Percentiles rank a stretch among this genome's conserved stretches.
Conservation (phyloP, 371 early-diverging fungal species). For the Haplosporangium sp. region DNA sequence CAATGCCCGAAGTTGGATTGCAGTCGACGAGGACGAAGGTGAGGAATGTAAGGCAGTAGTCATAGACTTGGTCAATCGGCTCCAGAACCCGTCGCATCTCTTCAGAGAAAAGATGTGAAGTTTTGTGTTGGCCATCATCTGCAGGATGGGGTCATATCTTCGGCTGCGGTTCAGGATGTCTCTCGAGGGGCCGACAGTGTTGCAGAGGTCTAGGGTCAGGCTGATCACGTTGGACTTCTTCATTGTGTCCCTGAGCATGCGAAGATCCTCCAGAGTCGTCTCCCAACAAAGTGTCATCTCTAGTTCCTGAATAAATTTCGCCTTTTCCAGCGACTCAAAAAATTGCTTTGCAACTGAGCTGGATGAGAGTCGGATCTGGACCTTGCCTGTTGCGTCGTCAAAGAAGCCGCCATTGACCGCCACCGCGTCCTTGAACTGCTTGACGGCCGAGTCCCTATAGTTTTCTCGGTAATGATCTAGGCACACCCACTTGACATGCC, state of each 20-base stretch:
- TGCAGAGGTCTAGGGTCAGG: slow-evolving; percentile 23
- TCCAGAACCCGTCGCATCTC: slow-evolving; percentile 40
- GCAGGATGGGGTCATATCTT: slow-evolving; percentile 37
- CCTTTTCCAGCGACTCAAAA: slow-evolving; percentile 25
- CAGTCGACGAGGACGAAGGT: slow-evolving; percentile 1
- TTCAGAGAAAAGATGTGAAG: slow-evolving; percentile 16
- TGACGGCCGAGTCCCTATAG: slow-evolving; percentile 18
- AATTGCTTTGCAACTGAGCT: slow-evolving; percentile 24
- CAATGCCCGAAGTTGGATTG: slow-evolving; percentile 13
- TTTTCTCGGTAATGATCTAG: slow-evolving; percentile 41
- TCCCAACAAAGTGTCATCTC: slow-evolving; percentile 29
- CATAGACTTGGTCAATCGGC: slow-evolving; percentile 15
- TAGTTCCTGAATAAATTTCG: slow-evolving; percentile 34
- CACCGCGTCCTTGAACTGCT: slow-evolving; percentile 21
- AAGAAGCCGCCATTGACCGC: slow-evolving; percentile 20
- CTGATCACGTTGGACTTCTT: slow-evolving; percentile 22
- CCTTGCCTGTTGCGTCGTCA: slow-evolving; percentile 24
- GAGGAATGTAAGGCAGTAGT: background rate
- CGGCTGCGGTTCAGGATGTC: slow-evolving; percentile 27
- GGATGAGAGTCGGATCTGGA: slow-evolving; percentile 15
- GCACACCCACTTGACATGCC: slow-evolving; percentile 53
- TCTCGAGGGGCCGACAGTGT: slow-evolving; percentile 19
- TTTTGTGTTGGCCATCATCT: slow-evolving; percentile 30
- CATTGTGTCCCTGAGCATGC: slow-evolving; percentile 25
- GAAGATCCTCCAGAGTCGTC: slow-evolving; percentile 24